Percentiles rank a stretch among this genome's conserved stretches.
Evolutionary conservation across 805 yeast species (phyloP).

Genomic region (Starmerella apicola): DNA sequence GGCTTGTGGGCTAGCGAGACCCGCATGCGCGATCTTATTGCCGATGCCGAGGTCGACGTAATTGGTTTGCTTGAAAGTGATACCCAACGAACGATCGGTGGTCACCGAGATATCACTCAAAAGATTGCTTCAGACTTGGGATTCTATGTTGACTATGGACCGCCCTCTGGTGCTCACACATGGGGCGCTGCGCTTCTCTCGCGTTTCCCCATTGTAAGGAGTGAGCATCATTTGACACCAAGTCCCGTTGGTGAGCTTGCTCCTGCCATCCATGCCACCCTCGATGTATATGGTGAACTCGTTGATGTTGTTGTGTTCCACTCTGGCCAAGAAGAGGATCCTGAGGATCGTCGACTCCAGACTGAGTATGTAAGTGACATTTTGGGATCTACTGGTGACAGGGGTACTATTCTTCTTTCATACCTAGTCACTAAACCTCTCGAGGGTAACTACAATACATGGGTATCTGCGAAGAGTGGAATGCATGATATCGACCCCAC

Average conservation of each 20-base stretch:
- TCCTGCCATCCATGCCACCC: conserved; percentile 93
- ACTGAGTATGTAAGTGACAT: conserved; percentile 60
- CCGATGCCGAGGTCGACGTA: conserved; percentile 80
- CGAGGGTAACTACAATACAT: conserved; percentile 83
- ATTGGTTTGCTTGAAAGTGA: conserved; percentile 86
- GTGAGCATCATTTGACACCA: conserved; percentile 84
- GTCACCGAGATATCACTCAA: conserved; percentile 89
- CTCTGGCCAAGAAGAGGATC: conserved; percentile 96
- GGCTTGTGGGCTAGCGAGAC: conserved; percentile 96
- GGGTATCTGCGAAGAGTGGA: conserved; percentile 70
- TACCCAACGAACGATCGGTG: conserved; percentile 87
- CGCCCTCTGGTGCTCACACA: conserved; percentile 95
- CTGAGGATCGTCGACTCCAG: conserved; percentile 81
- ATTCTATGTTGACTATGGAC: conserved; percentile 94
- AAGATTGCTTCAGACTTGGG: conserved; percentile 82
- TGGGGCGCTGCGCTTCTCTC: conserved; percentile 95
- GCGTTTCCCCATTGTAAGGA: conserved; percentile 82
- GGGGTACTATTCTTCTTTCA: conserved; percentile 79
- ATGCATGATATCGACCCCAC: conserved; percentile 89
- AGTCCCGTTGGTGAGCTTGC: conserved; percentile 97
- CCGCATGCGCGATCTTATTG: conserved; percentile 71
- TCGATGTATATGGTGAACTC: conserved; percentile 74
- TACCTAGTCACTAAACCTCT: conserved; percentile 81
- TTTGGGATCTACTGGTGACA: conserved; percentile 63
- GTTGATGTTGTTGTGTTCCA: conserved; percentile 96